Evolutionary conservation across 768 basidiomycete genomes (phyloP), one percentile per base, ranked within the genome.

Genomic region (Lactarius indigo): DNA sequence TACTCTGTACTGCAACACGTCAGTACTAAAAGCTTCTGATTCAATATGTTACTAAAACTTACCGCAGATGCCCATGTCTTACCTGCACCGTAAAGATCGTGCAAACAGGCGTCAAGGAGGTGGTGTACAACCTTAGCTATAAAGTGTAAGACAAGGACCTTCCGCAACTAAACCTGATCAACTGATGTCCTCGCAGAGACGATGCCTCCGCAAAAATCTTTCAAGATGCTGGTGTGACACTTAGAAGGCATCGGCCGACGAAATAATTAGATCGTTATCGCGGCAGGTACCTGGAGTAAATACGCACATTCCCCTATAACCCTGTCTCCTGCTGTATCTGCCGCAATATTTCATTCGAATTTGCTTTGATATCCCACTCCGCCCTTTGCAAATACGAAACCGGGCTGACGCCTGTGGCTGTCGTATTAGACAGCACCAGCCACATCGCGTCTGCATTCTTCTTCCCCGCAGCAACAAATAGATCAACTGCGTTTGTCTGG

Each of bases 1-100:
- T 2, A 90, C 92, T n/a, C 75, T 99, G 17, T 99, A 98, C 75
- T 99, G 97, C 83, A 99, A 99, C 74, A 99, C 97, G 95, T 98
- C 66, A 70, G 91, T 76, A 55, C 37, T 5, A 39, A 37, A 3
- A 64, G 50, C n/a, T 35, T 57, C 61, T 31, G 44, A 35, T 65
- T 63, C 31, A 33, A 61, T 63, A 65, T n/a, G 47, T 58, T 18
- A 57, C 59, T 66, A 17, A 54, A 52, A 50, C 57, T 35, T 28
- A 47, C 42, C 50, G 20, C 73, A 98, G 96, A n/a, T 99, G 97
- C 72, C 97, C 97, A 0, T 99, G 97, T 75, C 80, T 98, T n/a
- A 88, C 85, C 70, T 99, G 97, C 74, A 94, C 96, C 0, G 88
- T 98, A 77, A 98, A 98, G 76, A 98, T 98, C 70, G 95, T 98